A percentile compares a stretch with the other conserved stretches of the same genome.
phyloP scores from a whole-genome alignment of 2,329 filamentous ascomycete species.

The Chaetomiaceae sp. region DNA sequence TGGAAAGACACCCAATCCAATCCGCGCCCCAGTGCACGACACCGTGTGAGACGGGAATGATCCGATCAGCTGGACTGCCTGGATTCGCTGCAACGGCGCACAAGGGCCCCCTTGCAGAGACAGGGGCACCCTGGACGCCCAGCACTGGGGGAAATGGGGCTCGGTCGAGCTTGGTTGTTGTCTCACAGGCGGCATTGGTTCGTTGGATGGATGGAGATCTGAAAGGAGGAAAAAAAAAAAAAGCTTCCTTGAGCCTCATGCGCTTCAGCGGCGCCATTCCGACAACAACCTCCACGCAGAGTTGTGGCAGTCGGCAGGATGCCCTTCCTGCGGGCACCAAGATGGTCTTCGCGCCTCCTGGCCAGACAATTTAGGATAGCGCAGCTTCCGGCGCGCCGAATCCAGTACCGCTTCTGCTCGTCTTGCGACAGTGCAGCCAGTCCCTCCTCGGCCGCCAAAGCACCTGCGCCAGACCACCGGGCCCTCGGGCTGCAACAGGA shows the following conservation, averaged over 20 bases:
- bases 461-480: conserved; percentile 50
- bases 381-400: conserved; percentile 1
- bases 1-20: conserved; percentile 1
- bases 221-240: too few species aligned
- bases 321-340: conserved; percentile 19
- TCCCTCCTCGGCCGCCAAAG: conserved; percentile 14
- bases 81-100: neutral
- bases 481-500: conserved; percentile 62
- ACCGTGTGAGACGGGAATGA: conserved; percentile 4
- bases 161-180: conserved; percentile 8
- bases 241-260: conserved; percentile 8
- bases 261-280: neutral
- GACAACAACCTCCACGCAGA: neutral
- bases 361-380: conserved; percentile 4
- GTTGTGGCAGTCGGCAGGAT: conserved; percentile 18
- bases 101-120: conserved; percentile 12
- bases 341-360: conserved; percentile 18
- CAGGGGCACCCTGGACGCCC: conserved; percentile 6
- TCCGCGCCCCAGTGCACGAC: neutral
- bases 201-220: neutral
- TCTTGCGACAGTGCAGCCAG: conserved; percentile 16
- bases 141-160: neutral
- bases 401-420: conserved; percentile 23
- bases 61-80: conserved; percentile 9
- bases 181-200: neutral